These are phyloP conservation scores for Periconia digitata DNA, from an alignment of 2,329 filamentous ascomycete genomes.

Conservation along the genomic window DNA sequence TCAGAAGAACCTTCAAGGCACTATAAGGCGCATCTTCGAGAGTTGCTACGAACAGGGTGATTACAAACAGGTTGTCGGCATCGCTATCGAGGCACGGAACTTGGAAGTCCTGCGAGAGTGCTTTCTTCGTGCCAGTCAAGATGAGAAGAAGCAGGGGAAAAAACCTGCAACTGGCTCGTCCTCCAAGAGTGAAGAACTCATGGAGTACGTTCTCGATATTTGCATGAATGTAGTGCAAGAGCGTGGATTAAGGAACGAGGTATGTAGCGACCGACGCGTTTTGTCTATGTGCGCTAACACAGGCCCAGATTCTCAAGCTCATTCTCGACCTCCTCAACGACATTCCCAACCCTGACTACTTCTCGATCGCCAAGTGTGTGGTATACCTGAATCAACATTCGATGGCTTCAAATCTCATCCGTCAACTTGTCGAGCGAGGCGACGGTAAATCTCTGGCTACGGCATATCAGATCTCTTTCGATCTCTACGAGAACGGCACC, in stretches of 20 bases:
- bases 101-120: constrained; percentile 82
- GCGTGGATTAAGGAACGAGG: constrained; percentile 74
- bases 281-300: constrained; percentile 13
- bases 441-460: constrained; percentile 78
- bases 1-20: constrained; percentile 75
- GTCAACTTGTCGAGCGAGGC: constrained; percentile 76
- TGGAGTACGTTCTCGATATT: constrained; percentile 94
- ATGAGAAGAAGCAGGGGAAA: constrained; percentile 70
- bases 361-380: constrained; percentile 96
- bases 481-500: constrained; percentile 97
- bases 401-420: constrained; percentile 84
- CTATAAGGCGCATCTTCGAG: constrained; percentile 90
- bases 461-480: constrained; percentile 97
- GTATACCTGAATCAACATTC: constrained; percentile 92
- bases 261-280: constrained; percentile 29
- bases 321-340: constrained; percentile 96
- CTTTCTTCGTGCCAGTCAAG: constrained; percentile 85
- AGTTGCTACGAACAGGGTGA: constrained; percentile 82
- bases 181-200: constrained; percentile 80
- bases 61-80: constrained; percentile 94
- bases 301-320: constrained; percentile 74
- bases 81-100: constrained; percentile 92
- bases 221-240: constrained; percentile 99
- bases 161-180: constrained; percentile 55
- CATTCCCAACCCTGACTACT: constrained; percentile 91